Conservation (phyloP, 2,329 filamentous ascomycete genomes). For the Stemphylium vesicarium region DNA sequence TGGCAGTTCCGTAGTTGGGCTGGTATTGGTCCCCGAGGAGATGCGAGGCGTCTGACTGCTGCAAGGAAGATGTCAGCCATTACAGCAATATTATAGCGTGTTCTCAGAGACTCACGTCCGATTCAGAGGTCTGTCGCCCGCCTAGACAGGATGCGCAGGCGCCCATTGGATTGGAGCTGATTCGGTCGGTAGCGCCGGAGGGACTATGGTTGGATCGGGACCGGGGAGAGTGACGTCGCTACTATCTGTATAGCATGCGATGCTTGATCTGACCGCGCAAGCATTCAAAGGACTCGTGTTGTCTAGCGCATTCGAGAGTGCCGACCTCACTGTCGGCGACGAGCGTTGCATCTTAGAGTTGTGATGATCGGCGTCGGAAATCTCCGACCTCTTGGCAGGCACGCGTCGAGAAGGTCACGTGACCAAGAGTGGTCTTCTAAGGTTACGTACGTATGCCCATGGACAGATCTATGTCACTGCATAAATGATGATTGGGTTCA, state of each 20-base stretch:
- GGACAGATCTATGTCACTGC: too few species aligned
- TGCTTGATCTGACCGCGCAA: not conserved
- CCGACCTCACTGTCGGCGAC: not conserved
- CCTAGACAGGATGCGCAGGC: constrained; percentile 58
- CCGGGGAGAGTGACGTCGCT: not conserved
- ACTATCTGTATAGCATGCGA: not conserved
- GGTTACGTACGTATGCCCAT: too few species aligned
- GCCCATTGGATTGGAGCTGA: constrained; percentile 50
- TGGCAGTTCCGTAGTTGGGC: constrained; percentile 54
- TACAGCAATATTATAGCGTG: constrained; percentile 3
- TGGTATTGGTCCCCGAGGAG: constrained; percentile 54
- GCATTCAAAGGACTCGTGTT: not conserved
- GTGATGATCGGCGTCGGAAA: constrained; percentile 13
- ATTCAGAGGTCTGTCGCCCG: constrained; percentile 51
- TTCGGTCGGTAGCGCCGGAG: not conserved
- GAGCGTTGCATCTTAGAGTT: constrained; percentile 5
- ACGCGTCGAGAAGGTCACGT: not conserved
- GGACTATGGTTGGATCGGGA: not conserved
- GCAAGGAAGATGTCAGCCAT: constrained; percentile 37
- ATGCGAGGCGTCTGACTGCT: constrained; percentile 56
- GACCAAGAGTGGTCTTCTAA: too few species aligned
- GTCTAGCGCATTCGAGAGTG: not conserved
- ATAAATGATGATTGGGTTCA: too few species aligned
- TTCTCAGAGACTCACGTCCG: constrained; percentile 48
- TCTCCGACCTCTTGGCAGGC: constrained; percentile 9